A percentile compares a stretch with the other conserved stretches of the same genome.
These are phyloP conservation scores for Colletotrichum australisinense DNA, from an alignment of 2,329 filamentous ascomycete species.

Conservation along the genomic window DNA sequence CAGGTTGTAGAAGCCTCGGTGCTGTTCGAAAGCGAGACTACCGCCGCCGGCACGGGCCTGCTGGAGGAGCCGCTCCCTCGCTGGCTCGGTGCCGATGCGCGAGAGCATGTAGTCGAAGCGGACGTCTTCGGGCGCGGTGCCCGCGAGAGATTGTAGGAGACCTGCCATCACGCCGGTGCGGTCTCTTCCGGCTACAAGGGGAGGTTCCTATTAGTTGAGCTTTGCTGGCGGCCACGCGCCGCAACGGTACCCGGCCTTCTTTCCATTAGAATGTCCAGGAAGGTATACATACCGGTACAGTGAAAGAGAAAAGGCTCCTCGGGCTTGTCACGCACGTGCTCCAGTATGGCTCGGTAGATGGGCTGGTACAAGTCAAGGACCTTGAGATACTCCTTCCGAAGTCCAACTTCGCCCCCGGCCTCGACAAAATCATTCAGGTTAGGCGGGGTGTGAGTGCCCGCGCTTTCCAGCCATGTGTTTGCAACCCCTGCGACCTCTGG, in stretches of 20 bases:
- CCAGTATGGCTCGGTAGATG: constrained; percentile 56
- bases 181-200: constrained; percentile 62
- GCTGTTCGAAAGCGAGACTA: constrained; percentile 34
- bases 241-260: too few species aligned
- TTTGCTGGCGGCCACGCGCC: not conserved
- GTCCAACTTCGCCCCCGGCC: constrained; percentile 57
- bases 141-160: constrained; percentile 62
- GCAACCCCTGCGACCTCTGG: constrained; percentile 57
- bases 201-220: not conserved
- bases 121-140: constrained; percentile 54
- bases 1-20: constrained; percentile 62
- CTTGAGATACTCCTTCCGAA: constrained; percentile 59
- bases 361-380: constrained; percentile 55
- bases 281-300: constrained; percentile 59
- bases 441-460: constrained; percentile 48
- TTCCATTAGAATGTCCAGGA: too few species aligned
- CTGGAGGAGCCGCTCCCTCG: constrained; percentile 57
- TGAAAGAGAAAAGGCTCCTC: constrained; percentile 62
- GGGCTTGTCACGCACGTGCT: constrained; percentile 59
- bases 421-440: constrained; percentile 55
- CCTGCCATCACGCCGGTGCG: constrained; percentile 64
- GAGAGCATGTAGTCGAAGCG: constrained; percentile 65
- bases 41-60: constrained; percentile 53
- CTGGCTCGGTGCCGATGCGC: constrained; percentile 63
- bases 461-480: constrained; percentile 55